phyloP scores from a whole-genome alignment of 2,329 filamentous ascomycete species.

The Nothophaeocryptopus gaeumannii region DNA sequence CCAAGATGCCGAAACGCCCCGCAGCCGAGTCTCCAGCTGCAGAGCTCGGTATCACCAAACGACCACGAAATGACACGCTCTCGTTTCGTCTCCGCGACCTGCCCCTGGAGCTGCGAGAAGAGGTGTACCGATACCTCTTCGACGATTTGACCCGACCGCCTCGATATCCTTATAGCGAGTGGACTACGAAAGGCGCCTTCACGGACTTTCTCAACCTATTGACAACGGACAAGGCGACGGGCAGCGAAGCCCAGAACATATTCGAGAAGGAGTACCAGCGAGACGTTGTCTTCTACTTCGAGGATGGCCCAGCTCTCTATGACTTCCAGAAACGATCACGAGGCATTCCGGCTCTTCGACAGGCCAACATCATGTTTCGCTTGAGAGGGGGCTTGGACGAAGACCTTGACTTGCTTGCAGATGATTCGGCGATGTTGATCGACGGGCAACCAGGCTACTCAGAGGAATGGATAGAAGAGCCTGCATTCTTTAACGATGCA shows the following conservation, averaged over 20 bases:
- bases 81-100: background rate
- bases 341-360: no score
- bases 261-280: background rate
- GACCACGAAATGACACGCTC: no score
- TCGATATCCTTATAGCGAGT: background rate
- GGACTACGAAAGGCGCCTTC: background rate
- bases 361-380: no score
- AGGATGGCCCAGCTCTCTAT: background rate
- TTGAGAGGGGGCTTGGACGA: no score
- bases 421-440: no score
- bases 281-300: background rate
- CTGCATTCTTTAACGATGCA: no score
- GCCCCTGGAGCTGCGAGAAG: background rate
- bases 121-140: background rate
- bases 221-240: background rate
- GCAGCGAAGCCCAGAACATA: background rate
- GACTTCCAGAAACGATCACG: background rate
- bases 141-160: background rate
- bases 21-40: no score
- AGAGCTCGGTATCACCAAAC: no score
- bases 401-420: no score
- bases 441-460: no score
- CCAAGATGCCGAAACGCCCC: no score
- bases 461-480: no score
- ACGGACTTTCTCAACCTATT: background rate